Evolutionary conservation across 768 basidiomycete genomes (phyloP).

Genomic region (Xanthoconium stramineum): DNA sequence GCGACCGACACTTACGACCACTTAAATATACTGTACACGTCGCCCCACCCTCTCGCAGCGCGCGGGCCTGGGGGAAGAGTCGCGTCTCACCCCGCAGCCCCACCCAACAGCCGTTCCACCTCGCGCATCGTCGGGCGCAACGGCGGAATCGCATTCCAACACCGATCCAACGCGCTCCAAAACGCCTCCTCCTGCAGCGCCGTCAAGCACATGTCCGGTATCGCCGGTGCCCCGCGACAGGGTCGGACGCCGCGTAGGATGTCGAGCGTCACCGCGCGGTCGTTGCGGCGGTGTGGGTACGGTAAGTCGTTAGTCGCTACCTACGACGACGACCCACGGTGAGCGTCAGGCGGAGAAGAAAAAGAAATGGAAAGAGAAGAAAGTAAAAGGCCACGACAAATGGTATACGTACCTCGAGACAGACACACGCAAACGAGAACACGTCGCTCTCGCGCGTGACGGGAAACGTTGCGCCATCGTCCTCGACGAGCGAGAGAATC

Average conservation of each 20-base stretch:
- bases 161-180: conserved; percentile 43
- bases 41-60: not conserved
- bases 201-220: conserved; percentile 16
- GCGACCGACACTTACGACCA: not conserved
- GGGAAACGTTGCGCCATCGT: conserved; percentile 38
- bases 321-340: conserved; percentile 23
- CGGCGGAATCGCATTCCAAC: conserved; percentile 40
- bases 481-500: conserved; percentile 47
- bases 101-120: conserved; percentile 21
- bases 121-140: conserved; percentile 45
- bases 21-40: not conserved
- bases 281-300: conserved; percentile 51
- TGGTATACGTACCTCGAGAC: conserved; percentile 45
- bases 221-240: conserved; percentile 30
- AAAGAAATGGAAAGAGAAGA: not conserved
- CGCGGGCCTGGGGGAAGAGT: too few relatives aligned
- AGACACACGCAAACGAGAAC: conserved; percentile 59
- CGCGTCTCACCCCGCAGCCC: conserved; percentile 1
- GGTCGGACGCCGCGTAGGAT: conserved; percentile 52
- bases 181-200: conserved; percentile 33
- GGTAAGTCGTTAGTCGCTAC: conserved; percentile 51
- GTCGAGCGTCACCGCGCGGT: conserved; percentile 50
- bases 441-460: conserved; percentile 55
- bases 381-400: too few relatives aligned
- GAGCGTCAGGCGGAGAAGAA: not conserved